phyloP scores from a whole-genome alignment of 164 flowering plant species.

The Buxus sempervirens region DNA sequence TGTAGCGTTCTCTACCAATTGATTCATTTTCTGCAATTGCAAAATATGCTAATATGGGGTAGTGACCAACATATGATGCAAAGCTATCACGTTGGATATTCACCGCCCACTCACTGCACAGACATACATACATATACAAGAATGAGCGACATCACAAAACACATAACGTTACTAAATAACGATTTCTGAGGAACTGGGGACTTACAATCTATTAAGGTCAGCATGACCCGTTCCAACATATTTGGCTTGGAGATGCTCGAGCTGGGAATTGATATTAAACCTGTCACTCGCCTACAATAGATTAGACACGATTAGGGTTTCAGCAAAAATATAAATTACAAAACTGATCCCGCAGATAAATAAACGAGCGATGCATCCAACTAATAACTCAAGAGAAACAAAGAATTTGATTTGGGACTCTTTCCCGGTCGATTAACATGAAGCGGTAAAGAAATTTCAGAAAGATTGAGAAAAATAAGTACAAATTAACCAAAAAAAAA shows the following conservation, averaged over 20 bases:
- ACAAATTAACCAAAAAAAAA: too few species aligned
- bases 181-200: not conserved
- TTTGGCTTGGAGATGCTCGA: conserved; percentile 97
- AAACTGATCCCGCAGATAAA: too few species aligned
- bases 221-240: conserved; percentile 99
- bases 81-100: conserved; percentile 96
- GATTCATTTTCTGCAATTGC: conserved; percentile 96
- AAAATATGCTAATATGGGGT: conserved; percentile 79
- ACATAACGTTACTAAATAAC: not conserved
- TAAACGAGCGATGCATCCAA: too few species aligned
- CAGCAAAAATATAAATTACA: not conserved
- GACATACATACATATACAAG: not conserved
- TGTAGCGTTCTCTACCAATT: conserved; percentile 93
- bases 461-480: too few species aligned
- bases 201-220: conserved; percentile 88
- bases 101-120: conserved; percentile 94
- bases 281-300: conserved; percentile 88
- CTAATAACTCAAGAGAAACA: too few species aligned
- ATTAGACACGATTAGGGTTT: not conserved
- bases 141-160: not conserved
- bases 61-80: conserved; percentile 91
- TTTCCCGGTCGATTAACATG: too few species aligned
- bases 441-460: too few species aligned
- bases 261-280: conserved; percentile 96
- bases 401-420: too few species aligned